Evolutionary conservation across 2,329 filamentous ascomycete species (phyloP).

Genomic region (Colletotrichum magnum): DNA sequence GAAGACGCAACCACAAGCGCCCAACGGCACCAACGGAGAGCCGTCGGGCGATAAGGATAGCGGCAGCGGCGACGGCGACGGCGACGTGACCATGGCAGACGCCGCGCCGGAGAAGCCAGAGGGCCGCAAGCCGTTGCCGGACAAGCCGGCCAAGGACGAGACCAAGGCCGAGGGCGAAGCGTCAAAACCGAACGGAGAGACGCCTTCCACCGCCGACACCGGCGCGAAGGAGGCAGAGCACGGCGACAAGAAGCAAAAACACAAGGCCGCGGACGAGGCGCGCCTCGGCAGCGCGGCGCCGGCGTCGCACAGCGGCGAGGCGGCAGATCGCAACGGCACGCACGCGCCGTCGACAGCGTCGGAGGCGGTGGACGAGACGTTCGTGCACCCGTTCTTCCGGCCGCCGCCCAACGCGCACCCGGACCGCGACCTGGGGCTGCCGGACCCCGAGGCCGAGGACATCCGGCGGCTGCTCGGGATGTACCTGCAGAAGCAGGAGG

Average conservation of each 20-base stretch:
- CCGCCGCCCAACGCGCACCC: conserved; percentile 73
- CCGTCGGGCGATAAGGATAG: conserved; percentile 25
- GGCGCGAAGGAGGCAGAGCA: conserved; percentile 39
- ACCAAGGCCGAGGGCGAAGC: conserved; percentile 42
- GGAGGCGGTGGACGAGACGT: conserved; percentile 59
- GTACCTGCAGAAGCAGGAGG: conserved; percentile 89
- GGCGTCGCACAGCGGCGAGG: conserved; percentile 2
- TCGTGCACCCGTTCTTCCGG: conserved; percentile 82
- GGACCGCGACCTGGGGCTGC: conserved; percentile 80
- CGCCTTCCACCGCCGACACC: background rate
- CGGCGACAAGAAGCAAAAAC: conserved; percentile 33
- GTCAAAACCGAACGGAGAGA: conserved; percentile 22
- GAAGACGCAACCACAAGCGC: conserved; percentile 31
- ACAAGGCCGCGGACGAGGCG: conserved; percentile 36
- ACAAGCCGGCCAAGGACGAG: conserved; percentile 27
- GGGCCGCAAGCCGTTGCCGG: conserved; percentile 8
- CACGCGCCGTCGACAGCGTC: conserved; percentile 35
- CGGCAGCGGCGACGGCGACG: conserved; percentile 43
- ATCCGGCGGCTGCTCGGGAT: conserved; percentile 80
- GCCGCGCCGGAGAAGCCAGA: conserved; percentile 26
- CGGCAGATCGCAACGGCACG: conserved; percentile 12
- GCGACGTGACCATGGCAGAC: conserved; percentile 44
- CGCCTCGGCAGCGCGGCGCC: conserved; percentile 9
- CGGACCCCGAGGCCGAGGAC: conserved; percentile 82
- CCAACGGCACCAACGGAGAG: conserved; percentile 44